Evolutionary conservation across 2,329 filamentous ascomycete species (phyloP), one percentile per base, ranked within the genome.

Genomic region (Ceratocystis cacaofunesta): DNA sequence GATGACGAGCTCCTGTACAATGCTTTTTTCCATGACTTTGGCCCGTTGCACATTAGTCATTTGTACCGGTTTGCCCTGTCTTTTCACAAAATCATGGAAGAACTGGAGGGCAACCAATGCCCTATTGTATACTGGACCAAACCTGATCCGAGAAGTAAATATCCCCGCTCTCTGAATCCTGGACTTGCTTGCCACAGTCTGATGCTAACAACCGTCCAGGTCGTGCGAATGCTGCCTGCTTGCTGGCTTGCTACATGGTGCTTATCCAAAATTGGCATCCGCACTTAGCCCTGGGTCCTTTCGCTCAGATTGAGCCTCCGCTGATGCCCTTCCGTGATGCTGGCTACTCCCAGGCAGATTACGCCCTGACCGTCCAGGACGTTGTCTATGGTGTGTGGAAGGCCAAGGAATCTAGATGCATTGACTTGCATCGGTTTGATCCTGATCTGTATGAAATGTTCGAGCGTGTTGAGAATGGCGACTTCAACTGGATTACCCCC

Each of bases 401-500:
- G 75, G 94, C 94, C 58, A 99, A 97, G 79, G 94, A 99, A 73
- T 90, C 96, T 76, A 87, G 88, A 61, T 86, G 95, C 71, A 95
- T 92, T 73, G 89, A 89, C 65, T 79, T 99, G 67, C 91, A 95
- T 73, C 90, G 94, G 74, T 99, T 99, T 73, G 92, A 92, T 72
- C 82, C 99, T 22, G 92, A 96, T 77, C 90, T 96, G 83, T 99
- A 99, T 74, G 94, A 99, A 77, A 88, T 84, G 74, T 99, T 85
- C 71, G 94, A 99, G 78, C 84, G 94, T 67, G 94, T 99, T 22
- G 94, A 99, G 74, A 91, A 96, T 80, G 94, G 94, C 69, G 94
- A 99, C 77, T 99, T 99, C 87, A 99, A 99, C 83, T 99, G 94
- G 94, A 84, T 99, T 67, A 95, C 92, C 5, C 92, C 92, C 7